Conservation (phyloP, 2,329 filamentous ascomycete genomes). For the Fusarium nygamai region DNA sequence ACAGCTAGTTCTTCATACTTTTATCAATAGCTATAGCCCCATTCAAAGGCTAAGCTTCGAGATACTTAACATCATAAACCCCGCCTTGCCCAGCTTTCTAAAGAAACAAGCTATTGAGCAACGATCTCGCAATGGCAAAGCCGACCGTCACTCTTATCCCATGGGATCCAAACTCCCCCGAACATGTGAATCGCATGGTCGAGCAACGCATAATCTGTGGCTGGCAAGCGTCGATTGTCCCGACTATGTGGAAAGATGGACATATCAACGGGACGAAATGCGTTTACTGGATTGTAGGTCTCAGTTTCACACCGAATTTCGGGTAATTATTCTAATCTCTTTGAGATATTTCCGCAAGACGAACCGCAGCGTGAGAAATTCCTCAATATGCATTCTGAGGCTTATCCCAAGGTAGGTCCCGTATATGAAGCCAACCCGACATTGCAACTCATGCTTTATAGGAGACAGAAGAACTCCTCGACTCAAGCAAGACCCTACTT, state of each 20-base stretch:
- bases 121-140: neutral
- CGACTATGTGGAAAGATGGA: neutral
- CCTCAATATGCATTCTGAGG: neutral
- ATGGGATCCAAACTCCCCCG: neutral
- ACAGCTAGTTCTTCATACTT: neutral
- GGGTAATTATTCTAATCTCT: no score
- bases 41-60: no score
- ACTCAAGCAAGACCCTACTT: neutral
- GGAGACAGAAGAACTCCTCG: neutral
- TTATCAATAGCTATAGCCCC: no score
- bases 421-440: fast-evolving
- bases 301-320: no score
- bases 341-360: fast-evolving
- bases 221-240: neutral
- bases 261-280: neutral
- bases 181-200: neutral
- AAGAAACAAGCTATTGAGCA: neutral
- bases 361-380: neutral
- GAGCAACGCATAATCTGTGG: neutral
- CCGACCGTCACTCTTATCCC: neutral
- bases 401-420: neutral
- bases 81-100: no score
- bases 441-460: neutral
- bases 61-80: no score
- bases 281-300: neutral